Conservation (phyloP, 139 green algal genomes). For the Closterium sp. region DNA sequence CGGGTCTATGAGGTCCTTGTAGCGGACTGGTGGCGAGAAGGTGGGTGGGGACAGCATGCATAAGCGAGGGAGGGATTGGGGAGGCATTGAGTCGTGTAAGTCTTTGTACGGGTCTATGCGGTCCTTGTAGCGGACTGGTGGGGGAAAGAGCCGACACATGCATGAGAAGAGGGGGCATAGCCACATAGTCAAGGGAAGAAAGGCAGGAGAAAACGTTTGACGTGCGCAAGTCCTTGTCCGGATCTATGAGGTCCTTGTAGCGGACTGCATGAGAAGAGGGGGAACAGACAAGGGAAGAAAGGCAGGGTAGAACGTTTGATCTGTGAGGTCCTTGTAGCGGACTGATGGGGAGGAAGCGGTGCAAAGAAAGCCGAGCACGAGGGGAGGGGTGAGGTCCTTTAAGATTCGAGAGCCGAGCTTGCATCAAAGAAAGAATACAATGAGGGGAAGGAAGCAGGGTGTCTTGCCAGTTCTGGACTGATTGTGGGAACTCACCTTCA, state of each 20-base stretch:
- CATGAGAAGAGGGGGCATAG: too few species aligned
- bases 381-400: too few species aligned
- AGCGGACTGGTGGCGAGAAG: conserved; percentile 22
- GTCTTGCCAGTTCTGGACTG: too few species aligned
- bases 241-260: conserved; percentile 51
- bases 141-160: not conserved
- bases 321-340: not conserved
- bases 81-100: conserved; percentile 1
- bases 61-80: not conserved
- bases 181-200: too few species aligned
- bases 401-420: too few species aligned
- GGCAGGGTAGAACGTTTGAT: not conserved
- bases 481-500: conserved; percentile 35
- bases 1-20: conserved; percentile 49
- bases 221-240: conserved; percentile 31
- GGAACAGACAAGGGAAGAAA: not conserved
- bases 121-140: conserved; percentile 48
- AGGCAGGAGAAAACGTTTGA: not conserved
- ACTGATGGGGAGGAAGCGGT: too few species aligned
- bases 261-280: conserved; percentile 7
- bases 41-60: not conserved
- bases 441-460: too few species aligned
- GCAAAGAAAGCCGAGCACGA: too few species aligned
- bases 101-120: conserved; percentile 44
- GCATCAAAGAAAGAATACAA: too few species aligned